Percentiles rank a stretch among this genome's conserved stretches.
Conservation (phyloP, 345 rosid species). For the Crucihimalaya himalaica region DNA sequence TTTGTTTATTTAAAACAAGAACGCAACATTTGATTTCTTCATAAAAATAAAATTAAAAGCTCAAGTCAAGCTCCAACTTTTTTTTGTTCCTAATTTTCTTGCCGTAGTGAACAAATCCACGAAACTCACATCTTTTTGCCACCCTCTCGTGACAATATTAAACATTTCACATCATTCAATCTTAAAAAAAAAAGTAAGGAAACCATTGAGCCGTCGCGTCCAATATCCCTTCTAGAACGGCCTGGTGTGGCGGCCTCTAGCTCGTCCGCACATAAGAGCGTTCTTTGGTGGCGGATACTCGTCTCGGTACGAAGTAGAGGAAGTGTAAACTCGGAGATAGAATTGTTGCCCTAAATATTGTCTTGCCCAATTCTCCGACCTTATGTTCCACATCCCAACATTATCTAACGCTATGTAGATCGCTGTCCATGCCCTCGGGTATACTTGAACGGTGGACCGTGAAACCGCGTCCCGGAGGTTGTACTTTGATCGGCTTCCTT, state of each 20-base stretch:
- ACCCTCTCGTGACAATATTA: slow-evolving; percentile 60
- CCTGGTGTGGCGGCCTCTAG: slow-evolving; percentile 76
- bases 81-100: slow-evolving; percentile 5
- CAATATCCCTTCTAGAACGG: slow-evolving; percentile 42
- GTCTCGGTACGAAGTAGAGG: slow-evolving; percentile 71
- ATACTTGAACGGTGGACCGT: slow-evolving; percentile 82
- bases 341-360: slow-evolving; percentile 92
- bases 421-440: slow-evolving; percentile 88
- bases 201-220: neutral
- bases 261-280: slow-evolving; percentile 83
- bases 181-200: neutral
- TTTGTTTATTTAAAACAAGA: slow-evolving; percentile 11
- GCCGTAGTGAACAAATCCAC: slow-evolving; percentile 30
- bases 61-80: slow-evolving; percentile 30
- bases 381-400: slow-evolving; percentile 98
- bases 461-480: slow-evolving; percentile 80
- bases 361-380: slow-evolving; percentile 88
- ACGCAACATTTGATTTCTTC: neutral
- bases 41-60: slow-evolving; percentile 17
- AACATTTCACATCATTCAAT: slow-evolving; percentile 6
- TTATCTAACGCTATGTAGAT: slow-evolving; percentile 86
- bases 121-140: slow-evolving; percentile 39
- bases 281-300: slow-evolving; percentile 81
- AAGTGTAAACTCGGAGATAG: slow-evolving; percentile 77
- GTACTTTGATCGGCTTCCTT: slow-evolving; percentile 64